These are phyloP conservation scores for Hibiscus mutabilis DNA, from an alignment of 345 rosid species.

Conservation along the genomic window DNA sequence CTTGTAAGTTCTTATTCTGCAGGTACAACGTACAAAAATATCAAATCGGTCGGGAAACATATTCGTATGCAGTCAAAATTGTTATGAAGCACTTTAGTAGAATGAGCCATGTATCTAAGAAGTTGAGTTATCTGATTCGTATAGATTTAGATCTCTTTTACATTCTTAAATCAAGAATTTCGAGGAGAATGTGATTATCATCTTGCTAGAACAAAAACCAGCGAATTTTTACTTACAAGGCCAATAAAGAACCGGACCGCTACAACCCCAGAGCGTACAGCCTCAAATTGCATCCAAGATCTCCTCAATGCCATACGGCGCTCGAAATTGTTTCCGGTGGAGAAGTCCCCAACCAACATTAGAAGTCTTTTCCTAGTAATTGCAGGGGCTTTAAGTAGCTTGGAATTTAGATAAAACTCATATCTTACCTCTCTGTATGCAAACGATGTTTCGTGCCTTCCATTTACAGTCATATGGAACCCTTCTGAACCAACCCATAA, in stretches of 20 bases:
- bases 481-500: slow-evolving; percentile 79
- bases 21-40: slow-evolving; percentile 9
- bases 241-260: slow-evolving; percentile 88
- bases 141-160: not conserved
- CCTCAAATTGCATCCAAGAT: slow-evolving; percentile 85
- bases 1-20: slow-evolving; percentile 69
- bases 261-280: slow-evolving; percentile 61
- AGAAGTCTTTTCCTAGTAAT: slow-evolving; percentile 38
- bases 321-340: slow-evolving; percentile 83
- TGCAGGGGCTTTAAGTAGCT: slow-evolving; percentile 64
- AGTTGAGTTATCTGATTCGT: not conserved
- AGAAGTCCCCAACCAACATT: slow-evolving; percentile 76
- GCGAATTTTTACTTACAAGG: slow-evolving; percentile 49
- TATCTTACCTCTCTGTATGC: slow-evolving; percentile 67
- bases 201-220: not conserved
- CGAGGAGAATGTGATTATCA: not conserved
- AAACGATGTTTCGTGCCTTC: slow-evolving; percentile 81
- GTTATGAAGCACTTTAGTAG: not conserved
- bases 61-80: not conserved
- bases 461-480: slow-evolving; percentile 84
- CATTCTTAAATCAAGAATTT: not conserved
- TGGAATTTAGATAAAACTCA: slow-evolving; percentile 56
- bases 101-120: not conserved
- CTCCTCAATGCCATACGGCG: slow-evolving; percentile 90
- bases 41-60: slow-evolving; percentile 3